Conservation (phyloP, 805 yeast genomes). For the Candida andamanensis region DNA sequence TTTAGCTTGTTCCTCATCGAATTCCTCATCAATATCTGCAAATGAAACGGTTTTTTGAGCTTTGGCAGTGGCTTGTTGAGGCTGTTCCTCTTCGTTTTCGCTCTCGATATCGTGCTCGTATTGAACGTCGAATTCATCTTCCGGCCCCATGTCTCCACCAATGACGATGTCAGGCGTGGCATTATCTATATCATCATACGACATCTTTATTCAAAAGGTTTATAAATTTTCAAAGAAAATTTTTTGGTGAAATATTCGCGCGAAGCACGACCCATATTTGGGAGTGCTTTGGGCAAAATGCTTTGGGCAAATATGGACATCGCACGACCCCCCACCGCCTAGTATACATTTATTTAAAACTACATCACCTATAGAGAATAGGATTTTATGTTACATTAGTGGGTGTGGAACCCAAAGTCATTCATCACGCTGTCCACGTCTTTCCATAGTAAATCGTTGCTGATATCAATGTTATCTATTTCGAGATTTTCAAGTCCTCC, state of each 20-base stretch:
- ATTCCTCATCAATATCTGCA: constrained; percentile 63
- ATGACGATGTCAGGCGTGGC: constrained; percentile 83
- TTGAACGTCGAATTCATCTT: constrained; percentile 35
- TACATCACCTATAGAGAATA: too few relatives aligned
- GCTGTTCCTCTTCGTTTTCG: constrained; percentile 44
- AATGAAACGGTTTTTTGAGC: constrained; percentile 77
- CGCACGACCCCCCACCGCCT: too few relatives aligned
- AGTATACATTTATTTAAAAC: neutral
- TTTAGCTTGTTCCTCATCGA: constrained; percentile 69
- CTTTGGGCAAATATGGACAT: too few relatives aligned
- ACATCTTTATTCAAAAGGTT: constrained; percentile 42
- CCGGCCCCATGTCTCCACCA: constrained; percentile 45
- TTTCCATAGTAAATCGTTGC: constrained; percentile 60
- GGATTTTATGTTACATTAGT: constrained; percentile 7
- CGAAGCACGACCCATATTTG: too few relatives aligned
- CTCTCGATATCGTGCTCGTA: constrained; percentile 49
- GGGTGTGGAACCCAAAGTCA: constrained; percentile 83
- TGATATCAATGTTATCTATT: constrained; percentile 41
- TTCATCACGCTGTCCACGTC: constrained; percentile 88
- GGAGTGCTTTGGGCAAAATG: too few relatives aligned
- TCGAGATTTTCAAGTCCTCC: constrained; percentile 29
- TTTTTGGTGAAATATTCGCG: constrained; percentile 4
- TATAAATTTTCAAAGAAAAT: constrained; percentile 6
- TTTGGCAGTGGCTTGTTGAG: constrained; percentile 31
- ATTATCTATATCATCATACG: constrained; percentile 73